Evolutionary conservation across 2,329 filamentous ascomycete genomes (phyloP), one percentile per base, ranked within the genome.

Genomic region (Zasmidium cellare): DNA sequence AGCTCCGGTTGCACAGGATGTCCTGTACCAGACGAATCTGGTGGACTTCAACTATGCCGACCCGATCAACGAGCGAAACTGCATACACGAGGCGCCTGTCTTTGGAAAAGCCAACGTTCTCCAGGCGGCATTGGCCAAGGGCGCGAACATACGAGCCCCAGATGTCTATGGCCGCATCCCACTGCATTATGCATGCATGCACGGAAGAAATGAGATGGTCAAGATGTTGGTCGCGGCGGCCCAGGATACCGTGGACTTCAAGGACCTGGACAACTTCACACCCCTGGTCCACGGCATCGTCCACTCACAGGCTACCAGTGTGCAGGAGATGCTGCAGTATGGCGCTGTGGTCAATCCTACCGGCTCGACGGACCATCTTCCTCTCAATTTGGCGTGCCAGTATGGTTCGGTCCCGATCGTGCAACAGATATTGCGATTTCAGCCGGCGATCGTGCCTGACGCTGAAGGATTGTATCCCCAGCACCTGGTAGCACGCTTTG

Each of bases 401-500:
- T 90, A 96, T 75, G 93, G 91, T 2, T 94, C 92, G 0, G 79
- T 91, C 22, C 84, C 87, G 14, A 93, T 96, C 59, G 91, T 96
- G 16, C 87, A 92, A 70, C 82, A 96, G 59, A 84, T 99, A 1
- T 80, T 99, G 51, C 87, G 90, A 67, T 86, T 90, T 65, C 87
- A 88, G 9, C 91, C 93, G 5, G 82, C 85, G 56, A 88, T 99
- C 58, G 79, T 97, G n/a, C 88, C 94, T 9, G 94, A 99, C 75
- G 94, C 94, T 1, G 94, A 99, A 78, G 94, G 94, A 1, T 80
- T 99, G 11, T 99, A 91, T 71, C 94, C 94, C n/a, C 94, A 97
- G 72, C 94, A 99, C 76, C 84, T 97, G 31, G 93, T 97, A 19
- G 93, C 94, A 22, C 85, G 94, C 55, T 94, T 93, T 25, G 91